Evolutionary conservation across 2,329 filamentous ascomycete genomes (phyloP).

Genomic region (Hypoxylon sp.): DNA sequence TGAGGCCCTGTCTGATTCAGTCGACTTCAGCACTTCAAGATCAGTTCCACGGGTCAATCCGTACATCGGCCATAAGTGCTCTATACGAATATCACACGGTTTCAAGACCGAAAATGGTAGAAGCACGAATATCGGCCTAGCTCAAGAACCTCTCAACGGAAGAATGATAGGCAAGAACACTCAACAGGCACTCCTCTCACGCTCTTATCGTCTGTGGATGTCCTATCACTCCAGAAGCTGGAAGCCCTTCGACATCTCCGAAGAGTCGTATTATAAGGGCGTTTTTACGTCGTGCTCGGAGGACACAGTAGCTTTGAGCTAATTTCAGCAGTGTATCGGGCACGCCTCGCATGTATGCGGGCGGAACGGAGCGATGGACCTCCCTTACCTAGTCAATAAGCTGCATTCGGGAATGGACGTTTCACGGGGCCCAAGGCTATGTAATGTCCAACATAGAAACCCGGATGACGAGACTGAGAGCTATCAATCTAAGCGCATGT

Average conservation of each 20-base stretch:
- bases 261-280: not conserved
- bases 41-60: not conserved
- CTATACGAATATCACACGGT: not conserved
- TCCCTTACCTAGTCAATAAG: not conserved
- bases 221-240: not conserved
- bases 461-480: not conserved
- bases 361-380: not conserved
- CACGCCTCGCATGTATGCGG: not conserved
- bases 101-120: not conserved
- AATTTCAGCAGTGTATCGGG: not conserved
- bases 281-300: not conserved
- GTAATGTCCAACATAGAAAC: not conserved
- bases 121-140: not conserved
- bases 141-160: slow-evolving; percentile 1
- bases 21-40: not conserved
- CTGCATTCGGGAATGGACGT: not conserved
- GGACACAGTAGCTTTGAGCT: not conserved
- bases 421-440: not conserved
- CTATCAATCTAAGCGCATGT: not conserved
- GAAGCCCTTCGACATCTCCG: not conserved
- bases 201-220: not conserved
- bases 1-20: not conserved
- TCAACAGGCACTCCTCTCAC: not conserved
- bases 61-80: not conserved
- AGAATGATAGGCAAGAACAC: not conserved